Percentiles rank a stretch among this genome's conserved stretches.
Evolutionary conservation across 495 filamentous ascomycete genomes (phyloP).

Genomic region (Acidiella bohemica): DNA sequence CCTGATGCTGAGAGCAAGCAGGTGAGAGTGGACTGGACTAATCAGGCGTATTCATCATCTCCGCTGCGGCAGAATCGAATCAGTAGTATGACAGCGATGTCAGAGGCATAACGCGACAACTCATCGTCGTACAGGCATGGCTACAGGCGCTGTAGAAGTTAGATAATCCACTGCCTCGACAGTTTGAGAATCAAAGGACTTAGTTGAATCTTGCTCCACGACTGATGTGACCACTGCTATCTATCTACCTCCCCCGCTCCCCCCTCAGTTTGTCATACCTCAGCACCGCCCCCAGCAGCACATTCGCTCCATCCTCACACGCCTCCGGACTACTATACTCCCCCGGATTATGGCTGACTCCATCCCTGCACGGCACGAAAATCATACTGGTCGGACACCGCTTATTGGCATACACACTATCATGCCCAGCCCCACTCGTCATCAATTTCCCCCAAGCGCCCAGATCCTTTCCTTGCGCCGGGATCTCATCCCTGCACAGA

Average conservation of each 20-base stretch:
- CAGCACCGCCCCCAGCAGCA: slow-evolving; percentile 47
- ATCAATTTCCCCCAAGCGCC: slow-evolving; percentile 29
- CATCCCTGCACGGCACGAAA: slow-evolving; percentile 52
- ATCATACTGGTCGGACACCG: slow-evolving; percentile 51
- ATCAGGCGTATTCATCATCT: too few relatives aligned
- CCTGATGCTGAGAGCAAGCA: neutral
- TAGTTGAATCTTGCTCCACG: too few relatives aligned
- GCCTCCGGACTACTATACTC: slow-evolving; percentile 49
- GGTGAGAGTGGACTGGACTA: neutral
- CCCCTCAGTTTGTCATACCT: slow-evolving; percentile 41
- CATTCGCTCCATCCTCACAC: slow-evolving; percentile 48
- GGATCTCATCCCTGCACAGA: slow-evolving; percentile 33
- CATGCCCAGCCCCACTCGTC: slow-evolving; percentile 46
- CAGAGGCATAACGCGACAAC: neutral
- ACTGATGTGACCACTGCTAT: too few relatives aligned
- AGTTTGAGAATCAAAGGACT: too few relatives aligned
- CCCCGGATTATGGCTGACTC: slow-evolving; percentile 50
- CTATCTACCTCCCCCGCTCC: too few relatives aligned
- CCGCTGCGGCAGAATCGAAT: neutral
- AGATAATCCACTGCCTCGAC: slow-evolving; percentile 18
- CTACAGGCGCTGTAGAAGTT: slow-evolving; percentile 17
- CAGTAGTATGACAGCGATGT: neutral
- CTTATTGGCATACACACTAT: slow-evolving; percentile 49
- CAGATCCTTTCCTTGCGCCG: slow-evolving; percentile 29
- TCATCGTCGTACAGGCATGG: neutral